Percentiles rank a stretch among this genome's conserved stretches.
Conservation (phyloP, 805 yeast genomes). For the Spathaspora gorwiae region DNA sequence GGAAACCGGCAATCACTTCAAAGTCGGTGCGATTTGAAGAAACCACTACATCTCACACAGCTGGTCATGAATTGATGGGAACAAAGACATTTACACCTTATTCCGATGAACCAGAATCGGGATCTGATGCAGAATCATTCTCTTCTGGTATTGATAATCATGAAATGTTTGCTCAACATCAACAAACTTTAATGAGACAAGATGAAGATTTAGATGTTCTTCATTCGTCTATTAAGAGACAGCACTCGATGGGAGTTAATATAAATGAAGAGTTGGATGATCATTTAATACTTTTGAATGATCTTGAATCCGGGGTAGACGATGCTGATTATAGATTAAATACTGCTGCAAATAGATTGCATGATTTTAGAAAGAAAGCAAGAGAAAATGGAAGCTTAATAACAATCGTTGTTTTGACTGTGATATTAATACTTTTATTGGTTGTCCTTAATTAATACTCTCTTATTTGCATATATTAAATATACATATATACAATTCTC, state of each 20-base stretch:
- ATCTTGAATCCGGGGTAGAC: conserved; percentile 40
- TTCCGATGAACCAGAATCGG: conserved; percentile 21
- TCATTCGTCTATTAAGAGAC: conserved; percentile 30
- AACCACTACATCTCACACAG: conserved; percentile 18
- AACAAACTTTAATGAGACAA: conserved; percentile 36
- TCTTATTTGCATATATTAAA: too few relatives aligned
- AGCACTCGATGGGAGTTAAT: conserved; percentile 35
- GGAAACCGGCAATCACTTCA: not conserved
- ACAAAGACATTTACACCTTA: conserved; percentile 31
- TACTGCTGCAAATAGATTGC: conserved; percentile 26
- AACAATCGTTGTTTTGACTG: conserved; percentile 37
- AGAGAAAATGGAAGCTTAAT: conserved; percentile 41
- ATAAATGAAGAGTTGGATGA: conserved; percentile 39
- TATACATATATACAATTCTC: not conserved
- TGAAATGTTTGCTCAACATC: conserved; percentile 37
- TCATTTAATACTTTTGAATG: conserved; percentile 37
- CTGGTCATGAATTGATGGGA: conserved; percentile 32
- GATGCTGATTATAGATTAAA: conserved; percentile 25
- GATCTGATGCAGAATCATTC: conserved; percentile 9
- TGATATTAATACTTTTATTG: conserved; percentile 34
- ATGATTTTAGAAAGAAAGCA: conserved; percentile 27
- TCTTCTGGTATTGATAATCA: conserved; percentile 21
- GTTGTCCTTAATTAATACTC: conserved; percentile 33
- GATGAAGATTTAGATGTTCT: conserved; percentile 31
- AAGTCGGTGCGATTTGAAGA: conserved; percentile 37